Conservation (phyloP, 345 rosid genomes). For the Bruguiera gymnorhiza region DNA sequence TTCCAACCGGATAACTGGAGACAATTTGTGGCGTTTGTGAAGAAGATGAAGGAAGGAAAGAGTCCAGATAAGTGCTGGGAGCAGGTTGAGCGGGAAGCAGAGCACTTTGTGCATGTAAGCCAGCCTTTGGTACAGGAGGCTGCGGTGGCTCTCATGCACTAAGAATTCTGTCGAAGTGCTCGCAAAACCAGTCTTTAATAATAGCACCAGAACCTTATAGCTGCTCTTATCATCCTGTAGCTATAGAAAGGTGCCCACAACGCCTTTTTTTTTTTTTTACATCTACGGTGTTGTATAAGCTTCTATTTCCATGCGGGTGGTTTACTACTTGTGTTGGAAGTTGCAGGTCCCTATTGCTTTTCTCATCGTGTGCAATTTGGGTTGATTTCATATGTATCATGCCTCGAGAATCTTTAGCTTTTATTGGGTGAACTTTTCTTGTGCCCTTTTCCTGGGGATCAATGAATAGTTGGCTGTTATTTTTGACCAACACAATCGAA, state of each 20-base stretch:
- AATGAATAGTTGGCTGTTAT: no score
- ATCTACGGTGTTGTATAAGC: no score
- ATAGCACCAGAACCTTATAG: constrained; percentile 15
- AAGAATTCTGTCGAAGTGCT: constrained; percentile 7
- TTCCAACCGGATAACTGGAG: constrained; percentile 85
- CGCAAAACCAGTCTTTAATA: not conserved
- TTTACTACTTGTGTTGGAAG: no score
- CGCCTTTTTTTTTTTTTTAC: not conserved
- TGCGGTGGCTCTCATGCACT: constrained; percentile 63
- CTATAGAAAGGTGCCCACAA: constrained; percentile 1
- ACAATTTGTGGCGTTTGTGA: constrained; percentile 75
- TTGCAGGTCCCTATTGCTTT: no score
- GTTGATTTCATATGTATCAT: no score
- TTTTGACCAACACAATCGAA: no score
- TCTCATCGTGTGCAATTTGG: no score
- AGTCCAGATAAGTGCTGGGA: constrained; percentile 53
- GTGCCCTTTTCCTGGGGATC: no score
- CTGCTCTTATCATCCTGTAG: constrained; percentile 28
- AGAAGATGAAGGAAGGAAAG: constrained; percentile 90
- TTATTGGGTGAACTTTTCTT: no score
- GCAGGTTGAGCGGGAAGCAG: constrained; percentile 89
- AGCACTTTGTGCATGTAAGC: constrained; percentile 70
- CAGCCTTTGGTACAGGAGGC: constrained; percentile 78
- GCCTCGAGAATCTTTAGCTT: no score
- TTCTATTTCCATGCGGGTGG: no score